Evolutionary conservation across 2,329 filamentous ascomycete genomes (phyloP).

Genomic region (Plectosphaerella cucumerina): DNA sequence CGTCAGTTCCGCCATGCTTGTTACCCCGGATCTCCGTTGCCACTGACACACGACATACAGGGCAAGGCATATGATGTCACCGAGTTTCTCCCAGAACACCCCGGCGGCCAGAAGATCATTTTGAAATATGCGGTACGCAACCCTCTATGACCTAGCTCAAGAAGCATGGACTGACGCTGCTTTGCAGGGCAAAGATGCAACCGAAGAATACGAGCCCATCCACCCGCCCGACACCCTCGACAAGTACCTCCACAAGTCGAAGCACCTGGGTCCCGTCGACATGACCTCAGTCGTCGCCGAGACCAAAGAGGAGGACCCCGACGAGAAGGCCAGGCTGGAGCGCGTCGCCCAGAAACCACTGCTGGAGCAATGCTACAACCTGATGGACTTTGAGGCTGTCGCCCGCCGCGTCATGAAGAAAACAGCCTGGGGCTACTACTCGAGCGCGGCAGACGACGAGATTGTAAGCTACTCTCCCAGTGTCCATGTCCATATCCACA

Average conservation of each 20-base stretch:
- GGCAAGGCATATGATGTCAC: conserved; percentile 87
- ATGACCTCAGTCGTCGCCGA: conserved; percentile 73
- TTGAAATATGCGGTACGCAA: conserved; percentile 76
- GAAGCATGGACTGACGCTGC: background rate
- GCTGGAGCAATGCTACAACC: conserved; percentile 84
- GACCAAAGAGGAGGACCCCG: conserved; percentile 61
- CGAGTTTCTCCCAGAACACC: conserved; percentile 87
- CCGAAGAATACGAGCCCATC: conserved; percentile 87
- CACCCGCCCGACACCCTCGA: conserved; percentile 82
- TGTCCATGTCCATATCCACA: background rate
- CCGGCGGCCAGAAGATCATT: conserved; percentile 87
- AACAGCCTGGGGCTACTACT: conserved; percentile 97
- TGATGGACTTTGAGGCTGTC: conserved; percentile 94
- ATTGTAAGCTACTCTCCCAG: conserved; percentile 24
- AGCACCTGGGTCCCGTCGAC: conserved; percentile 86
- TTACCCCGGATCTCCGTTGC: no score
- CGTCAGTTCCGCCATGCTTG: conserved; percentile 29
- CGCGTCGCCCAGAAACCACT: conserved; percentile 72
- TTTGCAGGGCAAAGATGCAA: conserved; percentile 76
- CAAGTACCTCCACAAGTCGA: conserved; percentile 77
- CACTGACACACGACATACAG: conserved; percentile 26
- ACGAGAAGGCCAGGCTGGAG: conserved; percentile 63
- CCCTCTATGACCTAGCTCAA: background rate
- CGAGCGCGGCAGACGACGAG: conserved; percentile 66
- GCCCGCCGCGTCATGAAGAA: conserved; percentile 91